Evolutionary conservation across 805 yeast genomes (phyloP).

Genomic region (Metschnikowia borealis): DNA sequence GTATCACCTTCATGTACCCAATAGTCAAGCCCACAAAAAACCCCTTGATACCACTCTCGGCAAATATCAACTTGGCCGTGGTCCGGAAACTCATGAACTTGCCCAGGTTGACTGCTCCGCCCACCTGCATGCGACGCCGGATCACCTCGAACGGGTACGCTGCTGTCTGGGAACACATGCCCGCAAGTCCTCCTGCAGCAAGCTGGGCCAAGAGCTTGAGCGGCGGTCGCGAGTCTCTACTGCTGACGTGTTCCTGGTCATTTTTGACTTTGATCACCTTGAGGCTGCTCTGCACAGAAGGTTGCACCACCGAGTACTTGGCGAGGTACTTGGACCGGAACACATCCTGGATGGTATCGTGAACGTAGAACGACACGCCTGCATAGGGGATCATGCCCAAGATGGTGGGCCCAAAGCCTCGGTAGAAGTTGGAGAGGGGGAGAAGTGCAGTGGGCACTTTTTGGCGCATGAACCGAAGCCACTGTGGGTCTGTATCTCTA

Average conservation of each 20-base stretch:
- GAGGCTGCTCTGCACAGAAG: conserved; percentile 9
- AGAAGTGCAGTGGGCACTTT: conserved; percentile 29
- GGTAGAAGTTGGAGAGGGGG: conserved; percentile 67
- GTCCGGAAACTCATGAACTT: conserved; percentile 49
- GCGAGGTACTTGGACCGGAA: conserved; percentile 60
- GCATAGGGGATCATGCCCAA: conserved; percentile 97
- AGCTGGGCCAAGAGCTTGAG: conserved; percentile 89
- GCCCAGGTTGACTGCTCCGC: conserved; percentile 66
- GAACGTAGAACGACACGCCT: conserved; percentile 94
- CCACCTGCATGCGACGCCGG: conserved; percentile 93
- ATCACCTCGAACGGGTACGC: conserved; percentile 96
- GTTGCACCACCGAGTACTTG: conserved; percentile 43
- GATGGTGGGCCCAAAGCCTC: conserved; percentile 93
- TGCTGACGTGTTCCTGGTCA: conserved; percentile 21
- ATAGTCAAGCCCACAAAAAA: conserved; percentile 92
- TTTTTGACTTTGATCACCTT: conserved; percentile 18
- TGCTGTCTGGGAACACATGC: conserved; percentile 91
- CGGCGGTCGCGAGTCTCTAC: conserved; percentile 53
- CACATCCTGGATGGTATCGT: conserved; percentile 84
- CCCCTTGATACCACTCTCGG: conserved; percentile 78
- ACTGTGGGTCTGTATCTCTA: conserved; percentile 29
- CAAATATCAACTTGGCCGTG: conserved; percentile 58
- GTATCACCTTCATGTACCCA: conserved; percentile 91
- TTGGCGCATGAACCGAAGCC: conserved; percentile 34
- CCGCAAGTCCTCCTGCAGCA: conserved; percentile 93